phyloP scores from a whole-genome alignment of 2,329 filamentous ascomycete species.

The Venturia effusa region DNA sequence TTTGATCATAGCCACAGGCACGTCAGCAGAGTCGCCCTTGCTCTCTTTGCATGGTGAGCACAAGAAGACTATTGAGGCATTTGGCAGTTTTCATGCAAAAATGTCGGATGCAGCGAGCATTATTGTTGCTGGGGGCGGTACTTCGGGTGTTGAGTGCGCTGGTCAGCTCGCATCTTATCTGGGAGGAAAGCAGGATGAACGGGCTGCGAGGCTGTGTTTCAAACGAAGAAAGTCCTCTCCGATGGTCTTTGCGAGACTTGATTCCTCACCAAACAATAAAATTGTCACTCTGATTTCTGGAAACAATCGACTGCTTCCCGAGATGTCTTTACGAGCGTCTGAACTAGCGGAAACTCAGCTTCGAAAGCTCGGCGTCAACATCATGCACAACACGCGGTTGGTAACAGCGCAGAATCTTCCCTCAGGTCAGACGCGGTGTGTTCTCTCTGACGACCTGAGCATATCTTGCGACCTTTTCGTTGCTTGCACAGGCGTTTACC shows the following conservation, averaged over 20 bases:
- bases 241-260: not conserved
- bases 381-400: conserved; percentile 16
- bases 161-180: conserved; percentile 25
- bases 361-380: conserved; percentile 18
- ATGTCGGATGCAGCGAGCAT: conserved; percentile 23
- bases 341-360: conserved; percentile 24
- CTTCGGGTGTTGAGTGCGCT: conserved; percentile 26
- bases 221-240: not conserved
- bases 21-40: conserved; percentile 24
- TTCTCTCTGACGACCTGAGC: conserved; percentile 21
- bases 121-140: conserved; percentile 26
- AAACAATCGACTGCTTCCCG: conserved; percentile 21
- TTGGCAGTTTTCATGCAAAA: conserved; percentile 20
- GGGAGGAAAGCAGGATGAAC: conserved; percentile 4
- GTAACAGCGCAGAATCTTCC: conserved; percentile 15
- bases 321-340: conserved; percentile 18
- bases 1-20: conserved; percentile 27
- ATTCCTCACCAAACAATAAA: not conserved
- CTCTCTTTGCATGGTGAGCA: conserved; percentile 24
- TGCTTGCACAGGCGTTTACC: conserved; percentile 37
- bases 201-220: not conserved
- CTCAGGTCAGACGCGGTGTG: conserved; percentile 7
- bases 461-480: conserved; percentile 26
- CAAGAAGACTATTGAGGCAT: conserved; percentile 23
- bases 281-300: conserved; percentile 25